These are phyloP conservation scores for Monosporascus sp. DNA, from an alignment of 2,329 filamentous ascomycete species.

Conservation along the genomic window DNA sequence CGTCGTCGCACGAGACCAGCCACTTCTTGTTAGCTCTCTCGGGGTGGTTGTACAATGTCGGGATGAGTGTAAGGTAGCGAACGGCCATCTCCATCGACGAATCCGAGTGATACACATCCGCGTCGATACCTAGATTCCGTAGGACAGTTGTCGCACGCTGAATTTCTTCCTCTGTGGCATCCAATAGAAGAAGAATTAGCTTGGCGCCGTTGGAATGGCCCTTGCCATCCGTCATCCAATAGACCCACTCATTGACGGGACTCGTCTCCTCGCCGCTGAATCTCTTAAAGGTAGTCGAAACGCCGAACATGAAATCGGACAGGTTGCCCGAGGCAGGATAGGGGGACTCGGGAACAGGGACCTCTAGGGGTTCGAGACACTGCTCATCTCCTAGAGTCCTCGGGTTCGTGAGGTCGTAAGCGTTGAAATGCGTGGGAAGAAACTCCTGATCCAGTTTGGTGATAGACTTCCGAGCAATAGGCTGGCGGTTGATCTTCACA, in stretches of 20 bases:
- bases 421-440: slow-evolving; percentile 41
- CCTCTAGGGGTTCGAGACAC: slow-evolving; percentile 45
- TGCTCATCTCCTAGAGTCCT: slow-evolving; percentile 33
- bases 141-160: slow-evolving; percentile 44
- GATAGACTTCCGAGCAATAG: slow-evolving; percentile 45
- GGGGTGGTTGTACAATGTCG: slow-evolving; percentile 48
- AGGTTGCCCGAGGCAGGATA: slow-evolving; percentile 47
- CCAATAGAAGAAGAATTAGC: slow-evolving; percentile 49
- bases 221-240: slow-evolving; percentile 54
- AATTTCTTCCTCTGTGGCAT: slow-evolving; percentile 47
- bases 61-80: slow-evolving; percentile 51
- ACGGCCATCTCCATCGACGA: slow-evolving; percentile 52
- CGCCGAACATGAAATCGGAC: slow-evolving; percentile 54
- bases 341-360: slow-evolving; percentile 46
- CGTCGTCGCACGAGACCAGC: slow-evolving; percentile 60
- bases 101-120: slow-evolving; percentile 52
- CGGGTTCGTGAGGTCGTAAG: slow-evolving; percentile 42
- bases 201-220: slow-evolving; percentile 54
- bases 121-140: slow-evolving; percentile 47
- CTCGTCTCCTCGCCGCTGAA: slow-evolving; percentile 47
- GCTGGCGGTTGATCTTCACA: slow-evolving; percentile 45
- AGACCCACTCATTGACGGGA: slow-evolving; percentile 54
- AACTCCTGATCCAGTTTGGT: slow-evolving; percentile 46
- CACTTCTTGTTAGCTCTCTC: slow-evolving; percentile 48
- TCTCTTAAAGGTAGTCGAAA: slow-evolving; percentile 53